Evolutionary conservation across 768 basidiomycete species (phyloP), one percentile per base, ranked within the genome.

Genomic region (Pulveroboletus sp.): DNA sequence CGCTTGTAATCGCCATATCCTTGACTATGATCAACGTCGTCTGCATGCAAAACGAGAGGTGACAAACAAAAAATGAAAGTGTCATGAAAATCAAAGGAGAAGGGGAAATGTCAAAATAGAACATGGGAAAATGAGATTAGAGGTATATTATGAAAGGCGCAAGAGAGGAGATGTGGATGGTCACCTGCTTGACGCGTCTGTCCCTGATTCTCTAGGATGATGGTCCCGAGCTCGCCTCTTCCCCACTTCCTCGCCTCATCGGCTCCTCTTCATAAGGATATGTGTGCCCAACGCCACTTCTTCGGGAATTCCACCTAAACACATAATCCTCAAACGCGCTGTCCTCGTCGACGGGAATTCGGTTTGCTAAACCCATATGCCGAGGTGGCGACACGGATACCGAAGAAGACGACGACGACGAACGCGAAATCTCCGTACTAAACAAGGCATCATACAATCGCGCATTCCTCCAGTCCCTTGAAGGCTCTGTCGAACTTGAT

Each of bases 311-410:
- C 60, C 60, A 61, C 14, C 55, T 53, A 51, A 57, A 55, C 44
- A 49, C 32, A 21, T 35, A 43, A 0, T 62, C 61, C 2, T 63
- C 61, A 17, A 57, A 54, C 39, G 36, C 6, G 9, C 38, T 32
- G 6, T 62, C 61, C 30, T 64, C 62, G 0, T 63, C 54, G 8
- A 61, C 39, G 0, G 60, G 62, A 39, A 65, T 35, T 17, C 63
- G 62, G 14, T 41, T 51, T 44, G 49, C 27, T 17, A 64, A 32
- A 9, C 59, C 47, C 44, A 47, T 41, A 2, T 61, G 61, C 7
- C 49, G 54, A 8, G 54, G 15, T 15, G 21, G 43, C 24, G 57
- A 14, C 2, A 28, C 28, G 11, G 61, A 47, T 8, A 35, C n/a
- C 39, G 41, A 33, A 1, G 58, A 61, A 1, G 50, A 54, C n/a